These are phyloP conservation scores for Calonectria naviculata DNA, from an alignment of 2,329 filamentous ascomycete genomes.

Conservation along the genomic window DNA sequence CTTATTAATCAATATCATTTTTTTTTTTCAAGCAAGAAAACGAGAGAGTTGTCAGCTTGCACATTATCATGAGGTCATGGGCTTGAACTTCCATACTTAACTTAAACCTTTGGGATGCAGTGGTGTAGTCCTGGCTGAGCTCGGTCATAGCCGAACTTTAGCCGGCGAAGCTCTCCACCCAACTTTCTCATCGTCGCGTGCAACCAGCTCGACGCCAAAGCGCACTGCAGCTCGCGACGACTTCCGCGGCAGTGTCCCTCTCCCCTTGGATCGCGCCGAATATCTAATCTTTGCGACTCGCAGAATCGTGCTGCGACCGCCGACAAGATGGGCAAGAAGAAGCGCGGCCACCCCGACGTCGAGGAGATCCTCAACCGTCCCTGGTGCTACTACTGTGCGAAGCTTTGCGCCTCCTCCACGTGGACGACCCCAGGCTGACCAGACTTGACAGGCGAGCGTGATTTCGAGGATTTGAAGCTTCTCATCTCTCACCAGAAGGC, in stretches of 20 bases:
- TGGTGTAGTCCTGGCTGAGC: neutral
- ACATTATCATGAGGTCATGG: neutral
- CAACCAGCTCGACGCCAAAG: conserved; percentile 34
- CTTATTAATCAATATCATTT: neutral
- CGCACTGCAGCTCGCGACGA: conserved; percentile 27
- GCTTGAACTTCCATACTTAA: neutral
- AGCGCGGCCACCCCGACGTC: conserved; percentile 85
- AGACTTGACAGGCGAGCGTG: conserved; percentile 75
- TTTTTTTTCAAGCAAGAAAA: neutral
- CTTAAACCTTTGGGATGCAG: neutral
- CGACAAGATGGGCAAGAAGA: conserved; percentile 83
- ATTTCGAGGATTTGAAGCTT: conserved; percentile 97
- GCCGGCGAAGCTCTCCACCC: conserved; percentile 40
- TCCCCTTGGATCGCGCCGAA: conserved; percentile 22
- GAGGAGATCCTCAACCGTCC: conserved; percentile 89
- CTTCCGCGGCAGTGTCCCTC: conserved; percentile 28
- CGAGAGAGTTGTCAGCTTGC: neutral
- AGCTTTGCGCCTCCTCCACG: conserved; percentile 19
- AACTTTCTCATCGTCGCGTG: conserved; percentile 36
- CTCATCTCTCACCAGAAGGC: conserved; percentile 97
- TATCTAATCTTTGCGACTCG: neutral
- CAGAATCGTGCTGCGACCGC: neutral
- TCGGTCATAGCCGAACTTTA: conserved; percentile 32
- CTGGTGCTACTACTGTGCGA: conserved; percentile 96
- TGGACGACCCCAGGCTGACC: conserved; percentile 37